Conservation (phyloP, 345 rosid species). For the Sonneratia alba region DNA sequence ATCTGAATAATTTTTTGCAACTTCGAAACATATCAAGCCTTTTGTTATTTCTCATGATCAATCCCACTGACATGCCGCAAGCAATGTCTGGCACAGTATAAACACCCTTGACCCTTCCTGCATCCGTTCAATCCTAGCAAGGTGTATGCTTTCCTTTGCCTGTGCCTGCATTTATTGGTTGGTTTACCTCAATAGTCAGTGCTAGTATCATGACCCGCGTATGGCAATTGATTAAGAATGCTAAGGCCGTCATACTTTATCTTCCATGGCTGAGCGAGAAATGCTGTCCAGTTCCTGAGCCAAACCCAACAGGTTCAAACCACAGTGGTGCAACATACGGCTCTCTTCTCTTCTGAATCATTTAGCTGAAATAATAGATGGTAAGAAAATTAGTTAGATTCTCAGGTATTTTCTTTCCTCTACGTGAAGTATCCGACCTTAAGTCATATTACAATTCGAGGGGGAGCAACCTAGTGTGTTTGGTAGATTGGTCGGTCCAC, state of each 20-base stretch:
- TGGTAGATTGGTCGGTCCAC: no score
- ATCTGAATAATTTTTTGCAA: no score
- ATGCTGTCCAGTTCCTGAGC: constrained; percentile 17
- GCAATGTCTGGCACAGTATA: no score
- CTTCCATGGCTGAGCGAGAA: constrained; percentile 64
- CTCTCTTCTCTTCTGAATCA: constrained; percentile 35
- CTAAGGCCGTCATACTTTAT: neutral
- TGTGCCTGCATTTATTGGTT: no score
- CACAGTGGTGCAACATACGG: no score
- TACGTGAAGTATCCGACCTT: constrained; percentile 90
- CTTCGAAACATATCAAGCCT: no score
- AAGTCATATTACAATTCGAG: constrained; percentile 17
- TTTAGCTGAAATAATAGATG: constrained; percentile 74
- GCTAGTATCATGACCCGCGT: neutral
- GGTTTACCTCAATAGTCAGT: neutral
- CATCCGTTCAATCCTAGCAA: no score
- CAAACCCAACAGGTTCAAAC: no score
- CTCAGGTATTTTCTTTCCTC: constrained; percentile 56
- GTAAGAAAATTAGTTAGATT: constrained; percentile 66
- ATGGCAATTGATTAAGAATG: neutral
- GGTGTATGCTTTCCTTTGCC: no score
- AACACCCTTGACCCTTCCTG: no score
- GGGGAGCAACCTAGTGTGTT: neutral
- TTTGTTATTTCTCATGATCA: no score
- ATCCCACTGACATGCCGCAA: no score